Conservation (phyloP, 352 stramenopile species). For the Globisporangium splendens region DNA sequence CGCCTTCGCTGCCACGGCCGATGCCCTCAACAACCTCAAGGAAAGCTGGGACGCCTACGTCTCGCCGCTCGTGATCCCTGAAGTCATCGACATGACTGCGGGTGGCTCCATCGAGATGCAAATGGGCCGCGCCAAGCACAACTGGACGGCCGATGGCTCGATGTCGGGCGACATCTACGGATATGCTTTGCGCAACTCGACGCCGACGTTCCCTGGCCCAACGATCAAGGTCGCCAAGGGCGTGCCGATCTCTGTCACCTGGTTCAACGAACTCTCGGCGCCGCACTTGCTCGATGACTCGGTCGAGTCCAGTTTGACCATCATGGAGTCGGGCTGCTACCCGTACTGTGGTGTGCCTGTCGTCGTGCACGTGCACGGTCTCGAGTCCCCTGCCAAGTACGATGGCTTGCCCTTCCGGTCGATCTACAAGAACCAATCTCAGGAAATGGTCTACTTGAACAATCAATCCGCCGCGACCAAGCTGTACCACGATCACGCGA, state of each 20-base stretch:
- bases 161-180: constrained; percentile 38
- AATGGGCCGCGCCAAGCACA: constrained; percentile 37
- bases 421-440: constrained; percentile 68
- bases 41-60: constrained; percentile 32
- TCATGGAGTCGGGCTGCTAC: constrained; percentile 53
- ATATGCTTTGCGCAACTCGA: constrained; percentile 36
- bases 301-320: constrained; percentile 39
- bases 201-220: constrained; percentile 40
- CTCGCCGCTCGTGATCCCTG: constrained; percentile 26
- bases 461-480: constrained; percentile 67
- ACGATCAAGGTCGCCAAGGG: constrained; percentile 45
- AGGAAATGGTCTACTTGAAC: constrained; percentile 55
- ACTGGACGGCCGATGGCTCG: constrained; percentile 41
- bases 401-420: constrained; percentile 55
- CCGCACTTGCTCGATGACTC: constrained; percentile 47
- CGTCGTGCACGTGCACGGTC: constrained; percentile 59
- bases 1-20: background rate
- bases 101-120: constrained; percentile 34
- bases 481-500: constrained; percentile 73
- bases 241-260: constrained; percentile 40
- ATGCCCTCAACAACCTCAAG: constrained; percentile 18
- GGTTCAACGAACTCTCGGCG: constrained; percentile 48
- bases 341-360: constrained; percentile 60
- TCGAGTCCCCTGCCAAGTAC: constrained; percentile 61
- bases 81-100: constrained; percentile 36